phyloP scores from a whole-genome alignment of 2,329 filamentous ascomycete genomes.

The Trichoderma arundinaceum region DNA sequence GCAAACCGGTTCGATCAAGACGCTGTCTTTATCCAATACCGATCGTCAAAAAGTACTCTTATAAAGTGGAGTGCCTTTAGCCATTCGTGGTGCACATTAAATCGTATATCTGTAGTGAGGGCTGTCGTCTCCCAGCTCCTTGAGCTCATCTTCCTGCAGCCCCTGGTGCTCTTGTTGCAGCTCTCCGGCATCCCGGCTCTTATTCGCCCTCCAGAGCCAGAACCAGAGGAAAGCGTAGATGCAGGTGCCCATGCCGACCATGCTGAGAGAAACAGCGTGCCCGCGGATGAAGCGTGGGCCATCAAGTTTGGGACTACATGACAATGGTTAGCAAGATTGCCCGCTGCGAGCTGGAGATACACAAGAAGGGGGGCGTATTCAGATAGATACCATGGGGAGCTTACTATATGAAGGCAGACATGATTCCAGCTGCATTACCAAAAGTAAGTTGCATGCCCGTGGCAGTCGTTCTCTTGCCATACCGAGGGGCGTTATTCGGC shows the following conservation, averaged over 20 bases:
- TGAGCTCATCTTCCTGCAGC: slow-evolving; percentile 54
- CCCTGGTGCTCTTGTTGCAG: slow-evolving; percentile 48
- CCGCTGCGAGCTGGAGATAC: background rate
- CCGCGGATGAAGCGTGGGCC: slow-evolving; percentile 65
- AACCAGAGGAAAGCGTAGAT: slow-evolving; percentile 62
- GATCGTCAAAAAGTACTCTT: background rate
- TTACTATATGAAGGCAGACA: slow-evolving; percentile 70
- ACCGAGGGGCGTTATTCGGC: slow-evolving; percentile 72
- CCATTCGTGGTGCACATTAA: slow-evolving; percentile 30
- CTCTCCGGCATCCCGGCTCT: slow-evolving; percentile 48
- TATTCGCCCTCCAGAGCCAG: slow-evolving; percentile 57
- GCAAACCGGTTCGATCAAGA: background rate
- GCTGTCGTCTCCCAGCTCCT: slow-evolving; percentile 59
- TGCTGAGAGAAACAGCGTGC: slow-evolving; percentile 64
- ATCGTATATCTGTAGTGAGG: slow-evolving; percentile 56
- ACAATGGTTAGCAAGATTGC: background rate
- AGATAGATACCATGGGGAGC: background rate
- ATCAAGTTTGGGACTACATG: slow-evolving; percentile 50
- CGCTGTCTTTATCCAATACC: background rate
- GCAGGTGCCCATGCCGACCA: slow-evolving; percentile 60
- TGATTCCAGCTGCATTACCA: slow-evolving; percentile 73
- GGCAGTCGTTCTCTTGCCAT: slow-evolving; percentile 76
- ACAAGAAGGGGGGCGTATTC: too few relatives aligned
- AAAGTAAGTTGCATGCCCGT: slow-evolving; percentile 73
- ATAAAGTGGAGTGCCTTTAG: background rate